These are phyloP conservation scores for Aaosphaeria pasadenensis DNA, from an alignment of 2,329 filamentous ascomycete genomes.

Conservation along the genomic window DNA sequence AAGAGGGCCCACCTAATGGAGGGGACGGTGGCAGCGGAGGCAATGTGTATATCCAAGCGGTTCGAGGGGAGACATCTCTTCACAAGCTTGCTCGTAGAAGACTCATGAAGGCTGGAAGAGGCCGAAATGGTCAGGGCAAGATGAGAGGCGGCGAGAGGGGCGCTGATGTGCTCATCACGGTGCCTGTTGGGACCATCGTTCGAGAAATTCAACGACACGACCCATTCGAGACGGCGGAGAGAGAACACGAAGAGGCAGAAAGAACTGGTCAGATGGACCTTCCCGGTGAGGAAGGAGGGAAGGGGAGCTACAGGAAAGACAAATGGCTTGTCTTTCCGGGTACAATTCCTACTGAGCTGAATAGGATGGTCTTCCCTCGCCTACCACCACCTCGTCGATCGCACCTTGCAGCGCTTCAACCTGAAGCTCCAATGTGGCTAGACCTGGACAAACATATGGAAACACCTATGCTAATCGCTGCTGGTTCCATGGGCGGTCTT, in stretches of 20 bases:
- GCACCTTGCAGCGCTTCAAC: slow-evolving; percentile 64
- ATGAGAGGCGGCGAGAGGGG: slow-evolving; percentile 73
- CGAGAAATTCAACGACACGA: slow-evolving; percentile 78
- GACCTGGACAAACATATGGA: slow-evolving; percentile 68
- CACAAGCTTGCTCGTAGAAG: slow-evolving; percentile 83
- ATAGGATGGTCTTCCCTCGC: slow-evolving; percentile 56
- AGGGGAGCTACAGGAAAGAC: slow-evolving; percentile 52
- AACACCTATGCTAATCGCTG: slow-evolving; percentile 78
- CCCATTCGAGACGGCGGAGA: slow-evolving; percentile 67
- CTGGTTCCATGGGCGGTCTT: slow-evolving; percentile 83
- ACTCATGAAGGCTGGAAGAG: slow-evolving; percentile 69
- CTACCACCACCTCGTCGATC: slow-evolving; percentile 56
- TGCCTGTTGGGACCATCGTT: slow-evolving; percentile 89
- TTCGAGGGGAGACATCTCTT: slow-evolving; percentile 84
- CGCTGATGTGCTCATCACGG: slow-evolving; percentile 81
- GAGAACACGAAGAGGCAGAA: slow-evolving; percentile 27
- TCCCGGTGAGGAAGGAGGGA: slow-evolving; percentile 40
- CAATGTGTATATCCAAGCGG: slow-evolving; percentile 90
- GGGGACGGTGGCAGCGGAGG: slow-evolving; percentile 92
- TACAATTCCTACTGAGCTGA: slow-evolving; percentile 67
- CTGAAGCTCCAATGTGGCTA: slow-evolving; percentile 63
- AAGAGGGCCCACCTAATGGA: slow-evolving; percentile 87
- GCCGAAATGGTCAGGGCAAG: slow-evolving; percentile 76
- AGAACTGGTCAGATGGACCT: slow-evolving; percentile 17
- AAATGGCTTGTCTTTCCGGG: slow-evolving; percentile 89